Percentiles rank a stretch among this genome's conserved stretches.
Evolutionary conservation across 2,329 filamentous ascomycete genomes (phyloP).

Genomic region (Colletotrichum sp.): DNA sequence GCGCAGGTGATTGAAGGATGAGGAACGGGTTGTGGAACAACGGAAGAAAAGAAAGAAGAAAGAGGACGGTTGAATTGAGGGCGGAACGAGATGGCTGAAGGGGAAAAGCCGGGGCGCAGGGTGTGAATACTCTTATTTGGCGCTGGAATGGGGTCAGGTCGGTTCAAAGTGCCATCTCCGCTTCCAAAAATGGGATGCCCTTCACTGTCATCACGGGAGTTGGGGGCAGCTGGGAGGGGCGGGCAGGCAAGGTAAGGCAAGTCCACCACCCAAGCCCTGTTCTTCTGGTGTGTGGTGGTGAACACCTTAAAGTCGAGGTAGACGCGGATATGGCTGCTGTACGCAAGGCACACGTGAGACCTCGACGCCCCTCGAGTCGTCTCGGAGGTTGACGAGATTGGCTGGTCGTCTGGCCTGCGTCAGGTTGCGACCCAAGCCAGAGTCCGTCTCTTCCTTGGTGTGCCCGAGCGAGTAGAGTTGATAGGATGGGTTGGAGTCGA

Average conservation of each 20-base stretch:
- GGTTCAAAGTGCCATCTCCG: slow-evolving; percentile 7
- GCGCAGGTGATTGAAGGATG: neutral
- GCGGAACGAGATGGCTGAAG: slow-evolving; percentile 4
- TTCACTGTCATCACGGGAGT: neutral
- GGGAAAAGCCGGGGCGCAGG: slow-evolving; percentile 13
- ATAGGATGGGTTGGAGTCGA: neutral
- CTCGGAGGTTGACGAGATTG: slow-evolving; percentile 15
- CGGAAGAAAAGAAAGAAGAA: neutral
- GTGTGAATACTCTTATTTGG: neutral
- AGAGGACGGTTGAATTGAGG: neutral
- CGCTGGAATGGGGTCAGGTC: slow-evolving; percentile 14
- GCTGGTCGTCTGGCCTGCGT: slow-evolving; percentile 14
- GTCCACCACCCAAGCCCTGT: neutral
- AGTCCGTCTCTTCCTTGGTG: slow-evolving; percentile 18
- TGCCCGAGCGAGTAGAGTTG: slow-evolving; percentile 3
- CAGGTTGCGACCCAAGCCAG: slow-evolving; percentile 17
- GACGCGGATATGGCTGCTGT: neutral
- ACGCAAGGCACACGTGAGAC: slow-evolving; percentile 21
- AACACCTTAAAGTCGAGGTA: neutral
- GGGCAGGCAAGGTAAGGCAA: neutral
- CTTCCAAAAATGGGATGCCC: slow-evolving; percentile 7
- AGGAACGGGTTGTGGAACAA: neutral
- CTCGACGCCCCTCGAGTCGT: slow-evolving; percentile 9
- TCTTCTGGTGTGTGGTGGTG: neutral
- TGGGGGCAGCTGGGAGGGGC: neutral